Conservation (phyloP, 2,329 filamentous ascomycete species). For the Beauveria caledonica region DNA sequence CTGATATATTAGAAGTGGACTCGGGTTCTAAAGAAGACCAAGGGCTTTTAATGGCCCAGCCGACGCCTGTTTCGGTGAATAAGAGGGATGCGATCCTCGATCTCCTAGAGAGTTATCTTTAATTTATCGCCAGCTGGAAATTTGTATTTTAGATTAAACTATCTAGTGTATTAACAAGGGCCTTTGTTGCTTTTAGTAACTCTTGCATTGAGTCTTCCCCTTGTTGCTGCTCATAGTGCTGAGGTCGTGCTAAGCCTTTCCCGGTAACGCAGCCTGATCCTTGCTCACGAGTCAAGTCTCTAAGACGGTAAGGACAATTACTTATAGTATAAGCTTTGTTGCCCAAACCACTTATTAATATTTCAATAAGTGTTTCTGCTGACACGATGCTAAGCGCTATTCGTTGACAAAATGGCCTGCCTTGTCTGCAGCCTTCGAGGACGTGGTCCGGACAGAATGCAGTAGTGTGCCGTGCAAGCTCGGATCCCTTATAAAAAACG, state of each 20-base stretch:
- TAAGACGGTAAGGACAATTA: background rate
- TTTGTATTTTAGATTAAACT: background rate
- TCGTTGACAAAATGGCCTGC: background rate
- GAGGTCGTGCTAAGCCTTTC: background rate
- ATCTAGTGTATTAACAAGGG: background rate
- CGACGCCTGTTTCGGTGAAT: background rate
- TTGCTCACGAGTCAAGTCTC: background rate
- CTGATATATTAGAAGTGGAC: background rate
- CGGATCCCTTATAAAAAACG: background rate
- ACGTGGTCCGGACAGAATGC: background rate
- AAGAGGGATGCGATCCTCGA: background rate
- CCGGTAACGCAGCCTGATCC: background rate
- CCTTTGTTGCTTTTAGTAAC: background rate
- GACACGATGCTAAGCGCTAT: background rate
- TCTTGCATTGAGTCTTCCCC: background rate
- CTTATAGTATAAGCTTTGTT: background rate
- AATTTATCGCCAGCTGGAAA: background rate
- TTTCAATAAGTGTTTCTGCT: background rate
- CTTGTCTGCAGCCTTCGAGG: background rate
- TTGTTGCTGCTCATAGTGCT: background rate
- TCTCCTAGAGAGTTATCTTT: background rate
- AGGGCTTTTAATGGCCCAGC: background rate
- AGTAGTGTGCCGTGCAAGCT: background rate
- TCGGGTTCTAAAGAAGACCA: background rate
- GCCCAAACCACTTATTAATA: background rate